A percentile compares a stretch with the other conserved stretches of the same genome.
Evolutionary conservation across 208 protist genomes (phyloP).

Genomic region (Zelonia costaricensis): DNA sequence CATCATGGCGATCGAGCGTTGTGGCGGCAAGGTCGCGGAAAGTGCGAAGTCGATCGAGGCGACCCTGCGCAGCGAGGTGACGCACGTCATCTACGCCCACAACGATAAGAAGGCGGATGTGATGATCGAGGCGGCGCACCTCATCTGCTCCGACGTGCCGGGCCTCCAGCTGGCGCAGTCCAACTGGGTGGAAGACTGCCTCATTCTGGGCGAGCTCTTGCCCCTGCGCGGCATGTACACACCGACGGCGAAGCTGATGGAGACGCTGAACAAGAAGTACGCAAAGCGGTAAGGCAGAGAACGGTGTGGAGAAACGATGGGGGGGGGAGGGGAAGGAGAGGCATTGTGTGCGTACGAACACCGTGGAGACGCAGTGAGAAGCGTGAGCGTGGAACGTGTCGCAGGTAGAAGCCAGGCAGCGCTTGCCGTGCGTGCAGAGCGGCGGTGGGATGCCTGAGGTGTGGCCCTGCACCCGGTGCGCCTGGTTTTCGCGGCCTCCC

Average conservation of each 20-base stretch:
- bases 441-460: too few species aligned
- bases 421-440: too few species aligned
- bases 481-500: too few species aligned
- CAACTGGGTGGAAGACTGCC: constrained; percentile 86
- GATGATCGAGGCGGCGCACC: constrained; percentile 63
- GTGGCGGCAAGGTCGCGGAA: constrained; percentile 61
- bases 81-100: constrained; percentile 79
- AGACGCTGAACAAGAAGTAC: constrained; percentile 82
- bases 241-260: constrained; percentile 74
- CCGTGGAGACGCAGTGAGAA: too few species aligned
- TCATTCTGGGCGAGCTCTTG: constrained; percentile 80
- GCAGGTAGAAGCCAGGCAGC: too few species aligned
- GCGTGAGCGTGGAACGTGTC: too few species aligned
- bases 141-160: constrained; percentile 41
- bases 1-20: constrained; percentile 44
- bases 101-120: constrained; percentile 80
- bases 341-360: too few species aligned
- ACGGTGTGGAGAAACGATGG: too few species aligned
- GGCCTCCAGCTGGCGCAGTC: constrained; percentile 66
- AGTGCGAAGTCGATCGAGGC: constrained; percentile 31
- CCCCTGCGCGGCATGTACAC: constrained; percentile 76
- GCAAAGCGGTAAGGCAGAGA: too few species aligned
- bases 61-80: constrained; percentile 50
- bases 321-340: too few species aligned
- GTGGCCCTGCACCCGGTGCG: too few species aligned